Conservation (phyloP, 305 asterid species). For the Euphrasia arctica region DNA sequence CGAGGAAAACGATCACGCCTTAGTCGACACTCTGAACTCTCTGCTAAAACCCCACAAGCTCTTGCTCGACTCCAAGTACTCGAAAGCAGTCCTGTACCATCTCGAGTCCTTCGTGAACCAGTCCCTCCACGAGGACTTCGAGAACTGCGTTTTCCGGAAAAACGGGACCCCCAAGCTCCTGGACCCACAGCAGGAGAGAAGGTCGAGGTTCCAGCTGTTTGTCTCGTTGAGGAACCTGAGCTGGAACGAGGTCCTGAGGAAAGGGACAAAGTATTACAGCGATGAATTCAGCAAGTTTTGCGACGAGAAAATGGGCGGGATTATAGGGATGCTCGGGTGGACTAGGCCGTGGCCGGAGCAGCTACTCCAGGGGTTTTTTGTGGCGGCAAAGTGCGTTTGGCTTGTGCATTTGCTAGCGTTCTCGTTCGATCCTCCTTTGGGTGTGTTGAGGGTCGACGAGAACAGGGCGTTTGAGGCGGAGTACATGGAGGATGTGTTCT, state of each 20-base stretch:
- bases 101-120: slow-evolving; percentile 58
- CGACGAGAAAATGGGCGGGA: slow-evolving; percentile 57
- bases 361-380: slow-evolving; percentile 59
- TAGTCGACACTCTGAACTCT: slow-evolving; percentile 42
- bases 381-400: slow-evolving; percentile 65
- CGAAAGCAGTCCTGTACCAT: slow-evolving; percentile 46
- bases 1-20: slow-evolving; percentile 35
- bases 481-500: slow-evolving; percentile 56
- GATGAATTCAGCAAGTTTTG: slow-evolving; percentile 61
- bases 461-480: slow-evolving; percentile 41
- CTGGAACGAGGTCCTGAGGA: slow-evolving; percentile 55
- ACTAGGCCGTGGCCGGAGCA: slow-evolving; percentile 66
- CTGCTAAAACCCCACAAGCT: slow-evolving; percentile 52
- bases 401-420: slow-evolving; percentile 62
- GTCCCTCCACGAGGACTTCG: slow-evolving; percentile 54
- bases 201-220: slow-evolving; percentile 38
- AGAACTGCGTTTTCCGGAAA: slow-evolving; percentile 49
- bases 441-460: slow-evolving; percentile 53
- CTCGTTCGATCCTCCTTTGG: slow-evolving; percentile 47
- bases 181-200: slow-evolving; percentile 50
- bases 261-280: slow-evolving; percentile 55
- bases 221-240: slow-evolving; percentile 49
- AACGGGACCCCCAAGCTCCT: slow-evolving; percentile 49
- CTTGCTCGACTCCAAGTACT: slow-evolving; percentile 42
- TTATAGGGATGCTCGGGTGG: slow-evolving; percentile 46